A percentile compares a stretch with the other conserved stretches of the same genome.
Evolutionary conservation across 768 basidiomycete species (phyloP).

Genomic region (Suillus weaverae): DNA sequence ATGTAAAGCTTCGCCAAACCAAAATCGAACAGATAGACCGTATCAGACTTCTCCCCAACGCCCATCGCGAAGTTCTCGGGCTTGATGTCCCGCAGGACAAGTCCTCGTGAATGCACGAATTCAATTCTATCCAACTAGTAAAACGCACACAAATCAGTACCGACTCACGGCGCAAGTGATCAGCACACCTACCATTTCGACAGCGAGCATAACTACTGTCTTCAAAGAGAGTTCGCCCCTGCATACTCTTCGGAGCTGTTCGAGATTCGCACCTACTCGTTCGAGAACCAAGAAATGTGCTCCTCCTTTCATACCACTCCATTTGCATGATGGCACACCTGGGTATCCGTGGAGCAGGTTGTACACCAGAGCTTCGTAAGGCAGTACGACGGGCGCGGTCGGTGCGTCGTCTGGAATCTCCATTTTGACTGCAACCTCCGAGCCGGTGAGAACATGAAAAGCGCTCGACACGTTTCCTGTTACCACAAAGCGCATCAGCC

Average conservation of each 20-base stretch:
- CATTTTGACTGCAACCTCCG: constrained; percentile 21
- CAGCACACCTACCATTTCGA: constrained; percentile 21
- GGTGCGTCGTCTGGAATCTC: neutral
- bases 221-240: constrained; percentile 19
- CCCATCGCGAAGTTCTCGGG: constrained; percentile 25
- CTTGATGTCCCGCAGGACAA: constrained; percentile 25
- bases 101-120: constrained; percentile 17
- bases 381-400: constrained; percentile 5
- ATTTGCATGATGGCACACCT: constrained; percentile 16
- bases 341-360: constrained; percentile 11
- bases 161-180: neutral
- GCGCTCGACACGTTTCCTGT: constrained; percentile 14
- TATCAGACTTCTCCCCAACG: neutral
- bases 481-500: neutral
- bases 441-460: constrained; percentile 13
- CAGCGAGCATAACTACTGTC: constrained; percentile 23
- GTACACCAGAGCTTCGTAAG: constrained; percentile 20
- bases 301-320: constrained; percentile 13
- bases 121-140: constrained; percentile 19
- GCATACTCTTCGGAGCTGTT: constrained; percentile 17
- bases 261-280: constrained; percentile 19
- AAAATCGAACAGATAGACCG: constrained; percentile 23
- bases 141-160: neutral
- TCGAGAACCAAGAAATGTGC: constrained; percentile 22
- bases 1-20: constrained; percentile 16